A percentile compares a stretch with the other conserved stretches of the same genome.
Conservation (phyloP, 768 basidiomycete species). For the Mycena vulgaris region DNA sequence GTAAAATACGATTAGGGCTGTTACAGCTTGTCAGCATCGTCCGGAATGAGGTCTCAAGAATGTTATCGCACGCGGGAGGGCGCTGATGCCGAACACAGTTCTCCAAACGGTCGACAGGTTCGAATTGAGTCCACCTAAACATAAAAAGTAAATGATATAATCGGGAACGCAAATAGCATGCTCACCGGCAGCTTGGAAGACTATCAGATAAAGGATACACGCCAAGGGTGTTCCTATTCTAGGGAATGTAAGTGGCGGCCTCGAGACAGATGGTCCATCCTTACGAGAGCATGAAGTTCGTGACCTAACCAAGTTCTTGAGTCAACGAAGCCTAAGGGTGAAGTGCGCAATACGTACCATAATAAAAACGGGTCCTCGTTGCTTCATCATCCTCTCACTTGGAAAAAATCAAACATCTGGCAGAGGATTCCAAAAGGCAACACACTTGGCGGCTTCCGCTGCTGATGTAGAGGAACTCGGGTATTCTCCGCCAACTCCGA, state of each 20-base stretch:
- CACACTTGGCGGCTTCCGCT: constrained; percentile 69
- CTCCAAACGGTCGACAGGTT: constrained; percentile 60
- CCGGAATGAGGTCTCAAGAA: background rate
- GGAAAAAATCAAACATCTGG: constrained; percentile 71
- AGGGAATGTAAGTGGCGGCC: constrained; percentile 1
- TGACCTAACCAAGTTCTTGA: constrained; percentile 69
- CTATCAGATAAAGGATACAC: constrained; percentile 76
- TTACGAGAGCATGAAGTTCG: constrained; percentile 78
- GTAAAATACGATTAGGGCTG: constrained; percentile 76
- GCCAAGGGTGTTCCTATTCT: constrained; percentile 67
- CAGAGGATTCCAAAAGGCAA: constrained; percentile 46
- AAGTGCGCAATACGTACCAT: constrained; percentile 11
- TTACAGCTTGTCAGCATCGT: constrained; percentile 73
- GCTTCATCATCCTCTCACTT: constrained; percentile 74
- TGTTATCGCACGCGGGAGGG: constrained; percentile 54
- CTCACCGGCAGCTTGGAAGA: constrained; percentile 77
- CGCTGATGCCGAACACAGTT: constrained; percentile 70
- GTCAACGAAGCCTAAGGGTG: background rate
- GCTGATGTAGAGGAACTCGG: constrained; percentile 81
- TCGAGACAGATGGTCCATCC: constrained; percentile 32
- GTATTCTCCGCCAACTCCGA: constrained; percentile 87
- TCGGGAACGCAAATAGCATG: constrained; percentile 57
- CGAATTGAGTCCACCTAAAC: constrained; percentile 23
- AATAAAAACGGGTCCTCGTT: constrained; percentile 65
- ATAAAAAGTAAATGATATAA: background rate